Percentiles rank a stretch among this genome's conserved stretches.
These are phyloP conservation scores for Byssochlamys sp. DNA, from an alignment of 2,329 filamentous ascomycete genomes.

Conservation along the genomic window DNA sequence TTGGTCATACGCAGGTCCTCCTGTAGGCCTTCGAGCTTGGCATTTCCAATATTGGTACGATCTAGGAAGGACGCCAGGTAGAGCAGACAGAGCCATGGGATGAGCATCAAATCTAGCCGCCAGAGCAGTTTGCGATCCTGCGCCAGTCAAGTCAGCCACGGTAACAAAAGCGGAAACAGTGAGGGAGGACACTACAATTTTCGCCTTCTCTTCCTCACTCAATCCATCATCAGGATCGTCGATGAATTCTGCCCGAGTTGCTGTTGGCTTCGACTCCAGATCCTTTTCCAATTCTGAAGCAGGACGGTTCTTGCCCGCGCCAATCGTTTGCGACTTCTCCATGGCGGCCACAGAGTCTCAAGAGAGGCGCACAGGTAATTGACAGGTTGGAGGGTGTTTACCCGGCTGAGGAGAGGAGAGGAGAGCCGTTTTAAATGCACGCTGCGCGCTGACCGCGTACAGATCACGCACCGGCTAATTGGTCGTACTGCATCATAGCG, in stretches of 20 bases:
- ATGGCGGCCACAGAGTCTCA: background rate
- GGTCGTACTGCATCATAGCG: background rate
- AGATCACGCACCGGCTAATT: background rate
- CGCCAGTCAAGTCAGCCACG: background rate
- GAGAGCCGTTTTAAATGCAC: background rate
- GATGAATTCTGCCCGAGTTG: background rate
- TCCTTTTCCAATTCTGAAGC: background rate
- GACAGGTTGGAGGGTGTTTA: background rate
- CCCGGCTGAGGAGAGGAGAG: background rate
- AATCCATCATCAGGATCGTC: conserved; percentile 56
- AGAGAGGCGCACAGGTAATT: background rate
- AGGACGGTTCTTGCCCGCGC: background rate
- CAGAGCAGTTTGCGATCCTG: conserved; percentile 37
- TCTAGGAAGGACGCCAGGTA: conserved; percentile 37
- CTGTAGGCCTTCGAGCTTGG: conserved; percentile 49
- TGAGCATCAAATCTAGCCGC: conserved; percentile 37
- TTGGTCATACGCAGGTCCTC: conserved; percentile 54
- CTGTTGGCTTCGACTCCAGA: conserved; percentile 1
- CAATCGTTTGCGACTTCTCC: background rate
- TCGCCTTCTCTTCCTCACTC: conserved; percentile 52
- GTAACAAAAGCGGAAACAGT: background rate
- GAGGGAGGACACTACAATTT: conserved; percentile 42
- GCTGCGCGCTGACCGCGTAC: background rate
- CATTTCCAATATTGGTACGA: conserved; percentile 68
- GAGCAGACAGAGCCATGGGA: conserved; percentile 39